Conservation (phyloP, 805 yeast genomes). For the Saccharomycopsis babjevae region DNA sequence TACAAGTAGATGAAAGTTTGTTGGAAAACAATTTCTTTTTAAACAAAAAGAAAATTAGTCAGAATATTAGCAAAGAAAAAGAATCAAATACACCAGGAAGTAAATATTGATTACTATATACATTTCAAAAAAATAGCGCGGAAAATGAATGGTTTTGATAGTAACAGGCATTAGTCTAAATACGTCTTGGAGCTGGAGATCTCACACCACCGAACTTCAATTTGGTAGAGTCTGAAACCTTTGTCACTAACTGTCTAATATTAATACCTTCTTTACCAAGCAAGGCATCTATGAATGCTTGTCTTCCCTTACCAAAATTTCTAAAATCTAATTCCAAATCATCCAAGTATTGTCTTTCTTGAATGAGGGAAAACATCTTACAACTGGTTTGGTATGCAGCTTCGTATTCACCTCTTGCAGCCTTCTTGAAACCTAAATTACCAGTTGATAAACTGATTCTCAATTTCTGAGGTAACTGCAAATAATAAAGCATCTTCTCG, state of each 20-base stretch:
- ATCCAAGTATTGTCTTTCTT: constrained; percentile 47
- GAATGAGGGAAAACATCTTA: constrained; percentile 60
- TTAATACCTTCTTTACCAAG: constrained; percentile 79
- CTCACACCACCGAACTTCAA: constrained; percentile 90
- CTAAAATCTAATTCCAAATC: constrained; percentile 68
- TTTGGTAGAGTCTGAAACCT: constrained; percentile 69
- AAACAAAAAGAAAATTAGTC: background rate
- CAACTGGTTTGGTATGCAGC: constrained; percentile 82
- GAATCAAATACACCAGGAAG: background rate
- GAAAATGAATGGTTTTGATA: background rate
- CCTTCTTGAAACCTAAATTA: constrained; percentile 76
- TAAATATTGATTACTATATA: background rate
- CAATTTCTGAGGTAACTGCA: constrained; percentile 71
- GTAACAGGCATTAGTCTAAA: constrained; percentile 27
- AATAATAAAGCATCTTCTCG: constrained; percentile 65
- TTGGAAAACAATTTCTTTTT: too few species aligned
- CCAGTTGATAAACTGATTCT: constrained; percentile 69
- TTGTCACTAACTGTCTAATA: constrained; percentile 54
- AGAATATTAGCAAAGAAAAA: background rate
- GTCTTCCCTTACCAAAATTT: constrained; percentile 84
- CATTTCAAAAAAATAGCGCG: background rate
- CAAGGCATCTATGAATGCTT: constrained; percentile 74
- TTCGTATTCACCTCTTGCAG: constrained; percentile 87
- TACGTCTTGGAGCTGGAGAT: constrained; percentile 72
- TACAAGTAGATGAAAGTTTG: background rate